Base-by-base conservation (phyloP, 352 stramenopile genomes). In the Pythium chondricola region DNA sequence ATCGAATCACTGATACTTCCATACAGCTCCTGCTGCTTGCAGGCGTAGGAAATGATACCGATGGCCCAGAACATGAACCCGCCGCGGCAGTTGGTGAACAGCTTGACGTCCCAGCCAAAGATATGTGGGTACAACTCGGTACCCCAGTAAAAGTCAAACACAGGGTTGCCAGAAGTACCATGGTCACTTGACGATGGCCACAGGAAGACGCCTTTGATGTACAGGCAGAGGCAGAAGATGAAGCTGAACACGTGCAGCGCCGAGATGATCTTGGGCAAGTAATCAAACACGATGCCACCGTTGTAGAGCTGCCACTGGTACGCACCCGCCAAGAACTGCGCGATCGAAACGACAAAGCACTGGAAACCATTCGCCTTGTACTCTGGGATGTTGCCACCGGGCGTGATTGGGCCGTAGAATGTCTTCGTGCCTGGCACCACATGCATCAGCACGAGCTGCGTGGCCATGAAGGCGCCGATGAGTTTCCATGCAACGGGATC, bases 121-220 rank as follows among this genome's bases (percentile, higher is more conserved):
- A 78, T 82, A 20, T 90, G 82, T 22, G 96, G 96, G 70, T 99
- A 98, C 2, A 99, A 74, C 75, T 99, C 95, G 29, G 85, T 98
- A 25, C 96, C 95, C 91, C 95, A 98, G 61, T 95, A 98, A 71
- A 93, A 98, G 73, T 99, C 95, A 51, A 97, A 93, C 16, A 98
- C 64, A 18, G 81, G 73, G 60, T 87, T 96, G 56, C 95, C 95
- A 18, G 79, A 95, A 24, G 71, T 92, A n/a, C 95, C 94, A 40
- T 51, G 83, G 72, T 99, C 96, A 31, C 71, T 74, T 22, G 90
- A 98, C 3, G 84, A 96, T 10, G 83, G 85, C 56, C 74, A 80
- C 20, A 83, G 43, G 54, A 79, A 85, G 24, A 81, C 61, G 36
- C 95, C 95, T 65, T 98, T 99, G 52, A 97, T 50, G 52, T 88